Evolutionary conservation across 495 filamentous ascomycete species (phyloP), one percentile per base, ranked within the genome.

Genomic region (Penicillium bovifimosum): DNA sequence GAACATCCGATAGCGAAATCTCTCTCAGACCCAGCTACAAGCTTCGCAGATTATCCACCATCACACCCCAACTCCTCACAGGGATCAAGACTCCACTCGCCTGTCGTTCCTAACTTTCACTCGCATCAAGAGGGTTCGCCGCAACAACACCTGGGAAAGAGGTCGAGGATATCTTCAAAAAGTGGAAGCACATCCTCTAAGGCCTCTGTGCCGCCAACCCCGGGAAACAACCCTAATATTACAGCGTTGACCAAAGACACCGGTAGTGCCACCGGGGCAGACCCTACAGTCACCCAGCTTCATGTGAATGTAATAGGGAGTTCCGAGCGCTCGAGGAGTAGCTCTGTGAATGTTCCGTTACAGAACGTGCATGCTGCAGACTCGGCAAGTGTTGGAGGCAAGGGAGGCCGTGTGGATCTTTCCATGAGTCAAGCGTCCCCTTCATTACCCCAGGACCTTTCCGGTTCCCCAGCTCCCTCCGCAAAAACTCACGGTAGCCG

Each of bases 121-220:
- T 44, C 64, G 33, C 46, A 32, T 32, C 64, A 65, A 24, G 71
- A 75, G 26, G 48, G 62, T 48, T 66, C 72, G 20, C 69, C 60
- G 14, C 68, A 72, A 36, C 55, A 71, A 1, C 66, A 69, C 14
- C 51, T 59, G 8, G 67, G 70, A 6, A 77, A 78, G 52, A 71
- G 75, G 20, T 80, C 79, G 9, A 82, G 79, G 43, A 66, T 79
- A 18, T 78, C 81, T 10, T 79, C 81, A 0, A 77, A 81, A 42
- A 69, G 73, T 26, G 70, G 74, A n/a, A 73, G 77, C 47, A 63
- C 76, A 41, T 74, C 76, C 11, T 78, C 80, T 2, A 85, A 82
- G 53, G 59, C 70, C 5, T 78, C 80, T 0, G 60, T 74, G 2
- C 64, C 78, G 0, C 67, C 77, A 1, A 81, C 75, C 13, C 67